phyloP scores from a whole-genome alignment of 2,329 filamentous ascomycete species.

The Corynespora cassiicola region DNA sequence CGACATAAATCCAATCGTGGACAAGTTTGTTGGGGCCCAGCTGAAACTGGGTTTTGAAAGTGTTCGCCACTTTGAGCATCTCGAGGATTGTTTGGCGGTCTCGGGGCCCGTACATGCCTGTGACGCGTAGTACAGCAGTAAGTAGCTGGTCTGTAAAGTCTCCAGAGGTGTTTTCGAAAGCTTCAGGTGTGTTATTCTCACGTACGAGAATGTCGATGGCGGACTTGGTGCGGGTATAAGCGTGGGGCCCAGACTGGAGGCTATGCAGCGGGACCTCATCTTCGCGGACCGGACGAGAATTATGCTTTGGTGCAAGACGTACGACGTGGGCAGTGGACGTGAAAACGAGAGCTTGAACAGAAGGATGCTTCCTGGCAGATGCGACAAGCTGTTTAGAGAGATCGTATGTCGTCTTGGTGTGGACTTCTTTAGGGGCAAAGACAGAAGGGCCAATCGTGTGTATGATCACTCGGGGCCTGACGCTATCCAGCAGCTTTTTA shows the following conservation, averaged over 20 bases:
- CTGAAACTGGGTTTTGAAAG: constrained; percentile 10
- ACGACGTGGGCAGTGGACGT: constrained; percentile 6
- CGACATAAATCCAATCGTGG: constrained; percentile 15
- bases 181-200: no score
- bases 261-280: no score
- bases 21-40: constrained; percentile 17
- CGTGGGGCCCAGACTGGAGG: no score
- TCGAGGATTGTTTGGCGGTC: constrained; percentile 11
- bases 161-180: neutral
- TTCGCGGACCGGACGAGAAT: constrained; percentile 1
- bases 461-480: no score
- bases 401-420: no score
- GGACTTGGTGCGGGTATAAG: no score
- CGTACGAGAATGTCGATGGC: no score
- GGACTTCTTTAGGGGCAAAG: no score
- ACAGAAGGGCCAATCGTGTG: no score
- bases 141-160: constrained; percentile 4
- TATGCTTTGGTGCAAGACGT: neutral
- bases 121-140: constrained; percentile 7
- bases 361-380: constrained; percentile 3
- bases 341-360: constrained; percentile 6
- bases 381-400: constrained; percentile 6
- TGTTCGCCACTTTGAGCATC: constrained; percentile 8
- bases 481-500: no score
- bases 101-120: constrained; percentile 14